These are phyloP conservation scores for Irpex sp. DNA, from an alignment of 1,284 basidiomycete species.

Conservation along the genomic window DNA sequence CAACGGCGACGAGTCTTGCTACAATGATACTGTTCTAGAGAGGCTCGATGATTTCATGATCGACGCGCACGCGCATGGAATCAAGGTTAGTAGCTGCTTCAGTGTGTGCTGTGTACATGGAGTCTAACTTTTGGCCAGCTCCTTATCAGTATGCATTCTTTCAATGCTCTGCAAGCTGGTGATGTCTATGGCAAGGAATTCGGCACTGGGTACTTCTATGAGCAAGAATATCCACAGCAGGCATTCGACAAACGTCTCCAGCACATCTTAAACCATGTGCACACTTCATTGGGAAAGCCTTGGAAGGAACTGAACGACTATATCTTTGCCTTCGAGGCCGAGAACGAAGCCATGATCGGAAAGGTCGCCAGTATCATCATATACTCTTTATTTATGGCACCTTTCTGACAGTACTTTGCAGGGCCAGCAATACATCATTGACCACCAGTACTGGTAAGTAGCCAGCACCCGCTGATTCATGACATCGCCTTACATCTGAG, in stretches of 20 bases:
- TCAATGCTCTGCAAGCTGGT: slow-evolving; percentile 28
- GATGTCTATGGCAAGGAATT: slow-evolving; percentile 27
- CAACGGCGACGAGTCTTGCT: slow-evolving; percentile 23
- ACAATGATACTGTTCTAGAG: slow-evolving; percentile 36
- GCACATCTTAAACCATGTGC: slow-evolving; percentile 38
- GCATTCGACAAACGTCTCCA: slow-evolving; percentile 29
- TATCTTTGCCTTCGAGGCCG: slow-evolving; percentile 42
- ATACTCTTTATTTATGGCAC: background rate
- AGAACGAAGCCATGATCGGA: slow-evolving; percentile 40
- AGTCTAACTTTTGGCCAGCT: slow-evolving; percentile 18
- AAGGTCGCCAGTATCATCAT: slow-evolving; percentile 11
- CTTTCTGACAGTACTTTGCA: slow-evolving; percentile 1
- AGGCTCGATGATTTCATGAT: slow-evolving; percentile 38
- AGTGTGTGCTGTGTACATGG: background rate
- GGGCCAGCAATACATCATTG: slow-evolving; percentile 25
- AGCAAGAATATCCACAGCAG: slow-evolving; percentile 17
- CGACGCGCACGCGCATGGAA: slow-evolving; percentile 30
- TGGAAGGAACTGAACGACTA: slow-evolving; percentile 42
- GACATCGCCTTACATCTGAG: background rate
- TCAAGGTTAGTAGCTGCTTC: slow-evolving; percentile 25
- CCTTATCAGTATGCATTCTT: slow-evolving; percentile 33
- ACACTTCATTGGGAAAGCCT: slow-evolving; percentile 34
- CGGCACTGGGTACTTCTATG: slow-evolving; percentile 22
- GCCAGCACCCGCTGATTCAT: background rate
- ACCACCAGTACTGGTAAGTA: slow-evolving; percentile 23